These are phyloP conservation scores for Tulasnella sp. DNA, from an alignment of 768 basidiomycete genomes.

Conservation along the genomic window DNA sequence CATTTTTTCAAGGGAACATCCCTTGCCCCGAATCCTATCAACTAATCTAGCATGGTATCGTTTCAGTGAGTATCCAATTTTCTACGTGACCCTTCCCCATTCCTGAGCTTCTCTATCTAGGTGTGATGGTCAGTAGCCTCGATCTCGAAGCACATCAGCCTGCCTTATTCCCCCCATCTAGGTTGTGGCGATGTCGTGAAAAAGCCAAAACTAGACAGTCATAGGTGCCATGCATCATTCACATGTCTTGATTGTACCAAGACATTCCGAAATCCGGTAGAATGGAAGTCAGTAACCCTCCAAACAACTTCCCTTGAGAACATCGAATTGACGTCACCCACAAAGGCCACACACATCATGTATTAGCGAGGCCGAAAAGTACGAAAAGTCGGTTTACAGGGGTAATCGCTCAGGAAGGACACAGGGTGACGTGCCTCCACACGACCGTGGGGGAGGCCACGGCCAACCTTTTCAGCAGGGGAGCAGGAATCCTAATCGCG, in stretches of 20 bases:
- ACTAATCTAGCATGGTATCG: conserved; percentile 40
- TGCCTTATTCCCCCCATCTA: conserved; percentile 23
- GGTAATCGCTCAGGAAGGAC: neutral
- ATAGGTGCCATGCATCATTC: conserved; percentile 55
- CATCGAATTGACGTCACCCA: neutral
- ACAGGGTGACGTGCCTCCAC: neutral
- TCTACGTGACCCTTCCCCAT: conserved; percentile 13
- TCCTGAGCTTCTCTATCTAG: conserved; percentile 29
- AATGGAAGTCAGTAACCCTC: conserved; percentile 44
- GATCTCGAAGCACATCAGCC: neutral
- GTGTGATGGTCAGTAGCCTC: conserved; percentile 47
- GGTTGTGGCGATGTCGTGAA: conserved; percentile 80
- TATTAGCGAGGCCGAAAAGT: conserved; percentile 86
- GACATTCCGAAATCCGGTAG: conserved; percentile 59
- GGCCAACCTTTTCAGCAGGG: neutral
- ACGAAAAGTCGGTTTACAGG: conserved; percentile 76
- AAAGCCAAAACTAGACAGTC: conserved; percentile 86
- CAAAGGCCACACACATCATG: conserved; percentile 50
- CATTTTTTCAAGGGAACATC: conserved; percentile 10
- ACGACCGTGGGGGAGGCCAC: neutral
- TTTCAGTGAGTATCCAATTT: conserved; percentile 43
- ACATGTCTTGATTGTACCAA: conserved; percentile 84
- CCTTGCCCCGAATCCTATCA: conserved; percentile 22
- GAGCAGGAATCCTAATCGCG: neutral
- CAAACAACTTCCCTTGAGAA: neutral